These are phyloP conservation scores for Mycena vitilis DNA, from an alignment of 768 basidiomycete species.

Conservation along the genomic window DNA sequence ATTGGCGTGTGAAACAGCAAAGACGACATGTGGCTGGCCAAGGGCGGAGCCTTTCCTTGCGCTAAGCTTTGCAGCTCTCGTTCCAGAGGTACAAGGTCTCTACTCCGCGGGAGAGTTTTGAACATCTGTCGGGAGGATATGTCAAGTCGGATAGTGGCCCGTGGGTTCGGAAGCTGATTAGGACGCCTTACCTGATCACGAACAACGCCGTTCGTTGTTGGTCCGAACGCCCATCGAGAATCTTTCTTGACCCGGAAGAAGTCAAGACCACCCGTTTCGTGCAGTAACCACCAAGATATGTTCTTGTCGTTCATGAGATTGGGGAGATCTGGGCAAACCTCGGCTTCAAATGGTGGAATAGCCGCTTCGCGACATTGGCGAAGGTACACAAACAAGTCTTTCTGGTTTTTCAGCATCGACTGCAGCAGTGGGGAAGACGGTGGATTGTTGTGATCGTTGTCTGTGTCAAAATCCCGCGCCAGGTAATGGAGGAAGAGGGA, in stretches of 20 bases:
- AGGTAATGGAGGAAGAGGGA: neutral
- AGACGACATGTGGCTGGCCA: neutral
- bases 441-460: neutral
- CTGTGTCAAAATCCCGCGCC: too few species aligned
- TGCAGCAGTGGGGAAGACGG: neutral
- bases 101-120: neutral
- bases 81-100: neutral
- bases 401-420: neutral
- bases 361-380: neutral
- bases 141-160: neutral
- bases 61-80: neutral
- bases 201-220: neutral
- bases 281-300: neutral
- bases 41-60: neutral
- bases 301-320: neutral
- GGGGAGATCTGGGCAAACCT: neutral
- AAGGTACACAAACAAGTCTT: neutral
- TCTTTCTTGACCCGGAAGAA: neutral
- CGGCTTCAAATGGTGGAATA: neutral
- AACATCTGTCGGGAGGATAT: neutral
- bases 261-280: neutral
- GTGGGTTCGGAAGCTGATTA: neutral
- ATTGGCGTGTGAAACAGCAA: neutral
- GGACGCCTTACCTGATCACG: neutral
- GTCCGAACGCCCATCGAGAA: neutral